Evolutionary conservation across 306 rosid species (phyloP).

Genomic region (Cucurbita maxima): DNA sequence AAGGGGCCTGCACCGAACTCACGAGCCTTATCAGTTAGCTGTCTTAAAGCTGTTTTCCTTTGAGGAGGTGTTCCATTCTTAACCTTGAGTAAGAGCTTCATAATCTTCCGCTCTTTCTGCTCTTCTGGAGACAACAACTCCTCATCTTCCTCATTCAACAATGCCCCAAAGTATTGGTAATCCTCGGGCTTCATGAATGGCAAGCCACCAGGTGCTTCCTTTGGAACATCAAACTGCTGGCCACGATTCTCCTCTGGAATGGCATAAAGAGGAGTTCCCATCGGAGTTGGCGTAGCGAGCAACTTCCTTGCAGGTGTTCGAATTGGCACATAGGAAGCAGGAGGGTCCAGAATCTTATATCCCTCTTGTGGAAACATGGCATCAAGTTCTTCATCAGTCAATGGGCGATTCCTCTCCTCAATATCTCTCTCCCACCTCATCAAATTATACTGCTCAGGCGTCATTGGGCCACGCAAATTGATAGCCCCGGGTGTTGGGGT

Average conservation of each 20-base stretch:
- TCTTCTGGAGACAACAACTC: slow-evolving; percentile 60
- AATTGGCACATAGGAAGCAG: slow-evolving; percentile 46
- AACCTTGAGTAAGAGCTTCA: slow-evolving; percentile 66
- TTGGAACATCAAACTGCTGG: slow-evolving; percentile 68
- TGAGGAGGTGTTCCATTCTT: slow-evolving; percentile 70
- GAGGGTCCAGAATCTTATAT: slow-evolving; percentile 60
- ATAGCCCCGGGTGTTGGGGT: slow-evolving; percentile 53
- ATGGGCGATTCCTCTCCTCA: slow-evolving; percentile 60
- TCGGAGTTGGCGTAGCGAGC: slow-evolving; percentile 52
- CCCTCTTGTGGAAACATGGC: slow-evolving; percentile 69
- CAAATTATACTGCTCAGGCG: slow-evolving; percentile 64
- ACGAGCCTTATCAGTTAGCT: slow-evolving; percentile 68
- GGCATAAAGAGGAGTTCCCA: slow-evolving; percentile 52
- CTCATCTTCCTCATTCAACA: slow-evolving; percentile 59
- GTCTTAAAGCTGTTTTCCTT: slow-evolving; percentile 60
- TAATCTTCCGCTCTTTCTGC: slow-evolving; percentile 66
- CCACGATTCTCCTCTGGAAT: slow-evolving; percentile 74
- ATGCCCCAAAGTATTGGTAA: slow-evolving; percentile 58
- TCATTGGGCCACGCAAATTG: slow-evolving; percentile 42
- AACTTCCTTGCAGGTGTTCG: slow-evolving; percentile 71
- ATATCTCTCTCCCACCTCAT: slow-evolving; percentile 74
- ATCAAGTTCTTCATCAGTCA: slow-evolving; percentile 67
- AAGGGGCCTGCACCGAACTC: slow-evolving; percentile 70
- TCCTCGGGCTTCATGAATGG: slow-evolving; percentile 76
- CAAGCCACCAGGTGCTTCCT: slow-evolving; percentile 55